Percentiles rank a stretch among this genome's conserved stretches.
These are phyloP conservation scores for Rhytidiadelphus loreus DNA, from an alignment of 225 moss, liverwort and hornwort genomes.

Conservation along the genomic window DNA sequence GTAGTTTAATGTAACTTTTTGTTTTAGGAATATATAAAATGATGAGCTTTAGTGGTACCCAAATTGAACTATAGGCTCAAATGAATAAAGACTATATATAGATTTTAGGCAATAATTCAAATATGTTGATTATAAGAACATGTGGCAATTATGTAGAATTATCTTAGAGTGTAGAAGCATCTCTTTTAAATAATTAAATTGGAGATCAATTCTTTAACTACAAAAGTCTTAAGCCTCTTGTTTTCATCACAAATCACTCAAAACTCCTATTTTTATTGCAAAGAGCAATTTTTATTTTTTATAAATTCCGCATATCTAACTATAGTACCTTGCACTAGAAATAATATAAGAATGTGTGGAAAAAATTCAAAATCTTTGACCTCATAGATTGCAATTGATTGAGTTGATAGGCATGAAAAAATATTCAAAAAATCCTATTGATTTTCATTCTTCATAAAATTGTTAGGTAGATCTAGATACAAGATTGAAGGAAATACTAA, in stretches of 20 bases:
- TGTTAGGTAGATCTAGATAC: rapidly evolving
- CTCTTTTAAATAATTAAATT: not conserved
- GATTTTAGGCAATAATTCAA: not conserved
- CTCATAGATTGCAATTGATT: not conserved
- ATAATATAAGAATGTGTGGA: not conserved
- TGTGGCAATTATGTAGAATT: not conserved
- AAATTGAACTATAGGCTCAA: not conserved
- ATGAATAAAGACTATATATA: not conserved
- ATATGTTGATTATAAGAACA: not conserved
- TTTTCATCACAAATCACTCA: not conserved
- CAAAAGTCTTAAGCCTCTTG: rapidly evolving
- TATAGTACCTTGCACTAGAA: not conserved
- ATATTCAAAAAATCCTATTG: rapidly evolving
- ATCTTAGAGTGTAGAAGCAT: not conserved
- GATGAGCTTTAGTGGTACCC: rapidly evolving
- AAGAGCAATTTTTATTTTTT: not conserved
- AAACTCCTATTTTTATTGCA: not conserved
- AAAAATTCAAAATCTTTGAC: not conserved
- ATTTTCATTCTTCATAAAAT: not conserved
- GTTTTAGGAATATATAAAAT: not conserved
- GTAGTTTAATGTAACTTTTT: not conserved
- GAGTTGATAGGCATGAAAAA: not conserved
- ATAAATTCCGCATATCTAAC: not conserved
- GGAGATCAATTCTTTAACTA: not conserved
- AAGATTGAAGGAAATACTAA: not conserved